phyloP scores from a whole-genome alignment of 129 eudicot genomes.

The Heracleum sosnowskyi region DNA sequence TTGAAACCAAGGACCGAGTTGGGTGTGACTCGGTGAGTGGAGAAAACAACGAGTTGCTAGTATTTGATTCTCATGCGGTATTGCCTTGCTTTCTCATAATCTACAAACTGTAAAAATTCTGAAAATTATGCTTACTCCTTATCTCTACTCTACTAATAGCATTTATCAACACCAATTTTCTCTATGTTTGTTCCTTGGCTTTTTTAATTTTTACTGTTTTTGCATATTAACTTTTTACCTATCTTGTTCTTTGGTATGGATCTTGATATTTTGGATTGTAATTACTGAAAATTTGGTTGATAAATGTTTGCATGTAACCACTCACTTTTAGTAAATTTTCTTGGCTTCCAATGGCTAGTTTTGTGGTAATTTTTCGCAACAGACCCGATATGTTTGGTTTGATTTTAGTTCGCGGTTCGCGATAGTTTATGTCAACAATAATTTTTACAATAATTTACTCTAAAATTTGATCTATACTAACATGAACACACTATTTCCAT shows the following conservation, averaged over 20 bases:
- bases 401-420: too few relatives aligned
- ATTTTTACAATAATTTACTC: too few relatives aligned
- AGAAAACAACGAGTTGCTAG: slow-evolving; percentile 73
- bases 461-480: too few relatives aligned
- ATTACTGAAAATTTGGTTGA: slow-evolving; percentile 9
- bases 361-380: too few relatives aligned
- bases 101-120: slow-evolving; percentile 62
- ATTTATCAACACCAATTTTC: slow-evolving; percentile 20
- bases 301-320: background rate
- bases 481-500: too few relatives aligned
- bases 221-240: background rate
- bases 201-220: background rate
- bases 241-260: background rate
- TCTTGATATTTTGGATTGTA: background rate
- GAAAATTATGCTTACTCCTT: slow-evolving; percentile 3
- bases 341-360: background rate
- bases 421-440: too few relatives aligned
- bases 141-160: slow-evolving; percentile 5
- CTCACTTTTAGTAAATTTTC: background rate
- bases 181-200: background rate
- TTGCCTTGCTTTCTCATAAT: slow-evolving; percentile 88
- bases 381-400: background rate
- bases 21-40: slow-evolving; percentile 88
- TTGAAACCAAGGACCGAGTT: slow-evolving; percentile 37
- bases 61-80: slow-evolving; percentile 86